These are phyloP conservation scores for Plasmopara viticola DNA, from an alignment of 352 stramenopile species.

Conservation along the genomic window DNA sequence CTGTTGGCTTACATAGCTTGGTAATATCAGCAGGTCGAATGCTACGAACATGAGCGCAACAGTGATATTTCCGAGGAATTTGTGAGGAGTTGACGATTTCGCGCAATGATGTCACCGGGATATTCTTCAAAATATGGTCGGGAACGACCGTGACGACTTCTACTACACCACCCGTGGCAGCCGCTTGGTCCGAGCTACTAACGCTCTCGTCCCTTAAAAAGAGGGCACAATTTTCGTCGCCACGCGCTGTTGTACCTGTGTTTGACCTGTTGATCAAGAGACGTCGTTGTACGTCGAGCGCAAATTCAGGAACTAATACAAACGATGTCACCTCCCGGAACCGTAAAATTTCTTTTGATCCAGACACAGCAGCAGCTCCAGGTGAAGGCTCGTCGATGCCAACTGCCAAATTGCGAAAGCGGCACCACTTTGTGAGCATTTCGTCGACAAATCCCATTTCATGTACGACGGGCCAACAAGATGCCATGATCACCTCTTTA, in stretches of 20 bases:
- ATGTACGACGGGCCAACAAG: constrained; percentile 55
- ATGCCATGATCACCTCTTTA: constrained; percentile 60
- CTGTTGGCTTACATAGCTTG: constrained; percentile 45
- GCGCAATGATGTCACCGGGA: constrained; percentile 38
- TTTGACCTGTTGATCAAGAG: constrained; percentile 6
- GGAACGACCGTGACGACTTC: constrained; percentile 36
- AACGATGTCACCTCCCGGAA: constrained; percentile 70
- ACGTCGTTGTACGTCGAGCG: constrained; percentile 42
- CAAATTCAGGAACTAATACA: constrained; percentile 45
- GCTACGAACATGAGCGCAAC: constrained; percentile 31
- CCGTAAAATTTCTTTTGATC: constrained; percentile 26
- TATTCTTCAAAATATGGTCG: constrained; percentile 34
- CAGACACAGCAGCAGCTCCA: constrained; percentile 5
- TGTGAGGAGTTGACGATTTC: constrained; percentile 23
- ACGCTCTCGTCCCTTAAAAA: neutral
- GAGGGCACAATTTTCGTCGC: neutral
- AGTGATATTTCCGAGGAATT: constrained; percentile 64
- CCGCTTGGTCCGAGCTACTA: neutral
- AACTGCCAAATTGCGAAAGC: constrained; percentile 66
- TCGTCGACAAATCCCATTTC: constrained; percentile 42
- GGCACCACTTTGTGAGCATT: constrained; percentile 49
- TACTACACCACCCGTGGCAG: neutral
- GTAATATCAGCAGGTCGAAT: constrained; percentile 46
- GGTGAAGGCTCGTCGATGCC: constrained; percentile 25
- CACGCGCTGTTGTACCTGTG: neutral